A percentile compares a stretch with the other conserved stretches of the same genome.
phyloP scores from a whole-genome alignment of 805 yeast genomes.

The Spathaspora passalidarum region DNA sequence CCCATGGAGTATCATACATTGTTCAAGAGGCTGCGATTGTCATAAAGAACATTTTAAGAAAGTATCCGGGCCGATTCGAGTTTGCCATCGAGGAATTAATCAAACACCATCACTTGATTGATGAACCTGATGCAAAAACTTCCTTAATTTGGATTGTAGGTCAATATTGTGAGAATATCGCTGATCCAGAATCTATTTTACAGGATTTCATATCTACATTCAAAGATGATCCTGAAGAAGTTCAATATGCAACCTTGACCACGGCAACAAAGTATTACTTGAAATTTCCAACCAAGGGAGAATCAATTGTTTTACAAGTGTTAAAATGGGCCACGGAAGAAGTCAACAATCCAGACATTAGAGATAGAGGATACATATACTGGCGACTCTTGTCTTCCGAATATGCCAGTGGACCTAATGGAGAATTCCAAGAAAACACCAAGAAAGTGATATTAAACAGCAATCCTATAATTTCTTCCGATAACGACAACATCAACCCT shows the following conservation, averaged over 20 bases:
- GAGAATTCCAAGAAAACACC: slow-evolving; percentile 37
- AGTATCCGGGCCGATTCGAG: slow-evolving; percentile 61
- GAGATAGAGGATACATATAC: slow-evolving; percentile 83
- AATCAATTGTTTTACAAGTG: slow-evolving; percentile 53
- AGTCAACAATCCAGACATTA: slow-evolving; percentile 74
- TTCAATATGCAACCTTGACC: slow-evolving; percentile 70
- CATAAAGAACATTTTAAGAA: slow-evolving; percentile 69
- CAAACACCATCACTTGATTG: slow-evolving; percentile 41
- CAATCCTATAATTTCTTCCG: slow-evolving; percentile 61
- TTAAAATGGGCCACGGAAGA: slow-evolving; percentile 73
- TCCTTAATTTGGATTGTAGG: slow-evolving; percentile 86
- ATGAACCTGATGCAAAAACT: slow-evolving; percentile 75
- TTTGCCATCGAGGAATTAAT: slow-evolving; percentile 26
- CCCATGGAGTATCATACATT: slow-evolving; percentile 67
- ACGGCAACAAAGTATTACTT: slow-evolving; percentile 71
- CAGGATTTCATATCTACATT: slow-evolving; percentile 45
- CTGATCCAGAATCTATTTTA: slow-evolving; percentile 39
- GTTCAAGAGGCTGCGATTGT: slow-evolving; percentile 80
- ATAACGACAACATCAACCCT: slow-evolving; percentile 69
- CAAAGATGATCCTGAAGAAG: slow-evolving; percentile 65
- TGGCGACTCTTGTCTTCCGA: slow-evolving; percentile 68
- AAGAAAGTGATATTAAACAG: slow-evolving; percentile 55
- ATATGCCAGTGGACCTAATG: slow-evolving; percentile 34
- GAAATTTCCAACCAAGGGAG: slow-evolving; percentile 51
- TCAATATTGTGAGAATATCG: slow-evolving; percentile 53